Conservation (phyloP, 495 filamentous ascomycete species). For the Xylaria scruposa region DNA sequence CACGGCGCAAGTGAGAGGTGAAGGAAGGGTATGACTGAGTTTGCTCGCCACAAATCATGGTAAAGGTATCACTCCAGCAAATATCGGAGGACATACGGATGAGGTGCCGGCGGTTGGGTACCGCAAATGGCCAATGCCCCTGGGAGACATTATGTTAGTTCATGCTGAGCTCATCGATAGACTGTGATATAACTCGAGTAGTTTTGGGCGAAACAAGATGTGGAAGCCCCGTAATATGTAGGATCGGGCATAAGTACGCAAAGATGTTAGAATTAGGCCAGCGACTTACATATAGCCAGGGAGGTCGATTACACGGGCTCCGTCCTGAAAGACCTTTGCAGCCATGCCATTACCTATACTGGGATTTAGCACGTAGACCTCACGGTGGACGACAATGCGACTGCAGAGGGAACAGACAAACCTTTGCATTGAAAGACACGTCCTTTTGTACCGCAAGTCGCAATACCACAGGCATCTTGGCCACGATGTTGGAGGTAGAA, state of each 20-base stretch:
- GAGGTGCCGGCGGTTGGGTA: constrained; percentile 92
- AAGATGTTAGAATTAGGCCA: too few species aligned
- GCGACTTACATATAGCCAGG: constrained; percentile 68
- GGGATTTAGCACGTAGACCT: neutral
- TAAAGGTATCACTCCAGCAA: neutral
- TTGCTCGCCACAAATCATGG: neutral
- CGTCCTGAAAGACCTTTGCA: constrained; percentile 83
- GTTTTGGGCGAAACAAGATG: constrained; percentile 32
- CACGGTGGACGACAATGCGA: neutral
- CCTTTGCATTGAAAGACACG: constrained; percentile 87
- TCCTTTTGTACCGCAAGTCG: constrained; percentile 77
- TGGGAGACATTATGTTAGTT: constrained; percentile 43
- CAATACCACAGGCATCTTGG: constrained; percentile 91
- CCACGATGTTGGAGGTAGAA: constrained; percentile 87
- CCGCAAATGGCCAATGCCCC: constrained; percentile 88
- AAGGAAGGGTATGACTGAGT: neutral
- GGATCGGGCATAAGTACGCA: neutral
- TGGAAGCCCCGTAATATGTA: neutral
- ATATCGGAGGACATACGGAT: constrained; percentile 48
- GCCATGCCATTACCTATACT: constrained; percentile 80
- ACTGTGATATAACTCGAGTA: neutral
- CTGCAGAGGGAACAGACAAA: neutral
- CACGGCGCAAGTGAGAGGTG: too few species aligned
- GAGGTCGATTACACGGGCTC: constrained; percentile 75
- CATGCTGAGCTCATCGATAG: too few species aligned